Conservation (phyloP, 352 stramenopile species). For the Phytophthora litchii region DNA sequence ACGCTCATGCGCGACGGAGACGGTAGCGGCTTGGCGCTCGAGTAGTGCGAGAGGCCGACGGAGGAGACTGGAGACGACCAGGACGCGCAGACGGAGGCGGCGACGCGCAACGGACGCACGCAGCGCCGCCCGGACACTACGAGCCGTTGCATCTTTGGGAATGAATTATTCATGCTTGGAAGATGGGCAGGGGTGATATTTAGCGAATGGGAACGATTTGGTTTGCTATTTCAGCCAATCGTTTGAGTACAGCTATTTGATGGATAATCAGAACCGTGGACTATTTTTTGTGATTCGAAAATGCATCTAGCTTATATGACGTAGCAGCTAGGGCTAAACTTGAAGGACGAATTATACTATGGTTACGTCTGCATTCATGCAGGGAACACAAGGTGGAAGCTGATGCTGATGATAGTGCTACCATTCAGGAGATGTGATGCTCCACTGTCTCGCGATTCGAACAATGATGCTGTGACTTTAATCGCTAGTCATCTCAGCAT, state of each 20-base stretch:
- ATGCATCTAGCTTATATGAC: no score
- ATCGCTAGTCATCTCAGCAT: no score
- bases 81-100: neutral
- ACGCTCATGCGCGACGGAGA: slow-evolving; percentile 62
- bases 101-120: slow-evolving; percentile 7
- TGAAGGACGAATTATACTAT: no score
- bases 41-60: slow-evolving; percentile 5
- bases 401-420: no score
- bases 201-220: neutral
- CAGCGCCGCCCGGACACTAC: slow-evolving; percentile 16
- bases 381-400: no score
- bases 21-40: slow-evolving; percentile 29
- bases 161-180: neutral
- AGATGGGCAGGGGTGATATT: slow-evolving; percentile 6
- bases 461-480: no score
- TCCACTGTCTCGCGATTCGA: no score
- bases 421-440: no score
- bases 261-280: no score
- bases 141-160: slow-evolving; percentile 19
- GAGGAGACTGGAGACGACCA: neutral
- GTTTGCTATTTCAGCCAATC: neutral
- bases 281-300: no score
- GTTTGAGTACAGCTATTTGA: neutral
- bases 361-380: no score
- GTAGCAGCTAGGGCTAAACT: no score